These are phyloP conservation scores for Colletotrichum caudatum DNA, from an alignment of 2,329 filamentous ascomycete genomes.

Conservation along the genomic window DNA sequence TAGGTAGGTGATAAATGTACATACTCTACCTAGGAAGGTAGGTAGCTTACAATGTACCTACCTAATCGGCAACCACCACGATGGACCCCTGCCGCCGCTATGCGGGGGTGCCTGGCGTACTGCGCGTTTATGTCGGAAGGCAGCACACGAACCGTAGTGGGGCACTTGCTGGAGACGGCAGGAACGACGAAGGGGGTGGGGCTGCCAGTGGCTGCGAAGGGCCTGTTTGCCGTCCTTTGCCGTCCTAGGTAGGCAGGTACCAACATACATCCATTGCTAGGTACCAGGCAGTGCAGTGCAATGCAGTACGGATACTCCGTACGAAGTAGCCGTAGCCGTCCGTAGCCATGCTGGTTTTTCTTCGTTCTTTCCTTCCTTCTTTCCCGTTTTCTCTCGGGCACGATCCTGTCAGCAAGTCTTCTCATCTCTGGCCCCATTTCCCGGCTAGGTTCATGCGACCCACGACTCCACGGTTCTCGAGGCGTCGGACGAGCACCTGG, in stretches of 20 bases:
- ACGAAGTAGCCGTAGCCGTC: too few relatives aligned
- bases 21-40: too few relatives aligned
- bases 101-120: slow-evolving; percentile 40
- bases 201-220: slow-evolving; percentile 34
- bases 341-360: too few relatives aligned
- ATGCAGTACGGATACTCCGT: too few relatives aligned
- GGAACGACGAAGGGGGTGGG: slow-evolving; percentile 10
- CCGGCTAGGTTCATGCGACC: slow-evolving; percentile 7
- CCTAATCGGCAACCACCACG: not conserved
- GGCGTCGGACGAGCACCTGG: not conserved
- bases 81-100: slow-evolving; percentile 1
- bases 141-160: slow-evolving; percentile 5
- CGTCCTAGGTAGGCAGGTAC: not conserved
- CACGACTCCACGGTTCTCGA: not conserved
- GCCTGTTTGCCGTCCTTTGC: slow-evolving; percentile 30
- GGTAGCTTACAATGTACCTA: not conserved
- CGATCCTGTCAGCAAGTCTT: not conserved
- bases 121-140: slow-evolving; percentile 40
- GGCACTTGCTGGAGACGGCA: slow-evolving; percentile 6
- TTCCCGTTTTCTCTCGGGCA: not conserved
- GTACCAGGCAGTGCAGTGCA: too few relatives aligned
- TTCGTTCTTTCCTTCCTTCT: not conserved
- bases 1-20: too few relatives aligned
- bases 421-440: slow-evolving; percentile 1
- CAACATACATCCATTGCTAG: too few relatives aligned